Conservation (phyloP, 176 grass and related monocot species). For the Rhynchospora pubera region DNA sequence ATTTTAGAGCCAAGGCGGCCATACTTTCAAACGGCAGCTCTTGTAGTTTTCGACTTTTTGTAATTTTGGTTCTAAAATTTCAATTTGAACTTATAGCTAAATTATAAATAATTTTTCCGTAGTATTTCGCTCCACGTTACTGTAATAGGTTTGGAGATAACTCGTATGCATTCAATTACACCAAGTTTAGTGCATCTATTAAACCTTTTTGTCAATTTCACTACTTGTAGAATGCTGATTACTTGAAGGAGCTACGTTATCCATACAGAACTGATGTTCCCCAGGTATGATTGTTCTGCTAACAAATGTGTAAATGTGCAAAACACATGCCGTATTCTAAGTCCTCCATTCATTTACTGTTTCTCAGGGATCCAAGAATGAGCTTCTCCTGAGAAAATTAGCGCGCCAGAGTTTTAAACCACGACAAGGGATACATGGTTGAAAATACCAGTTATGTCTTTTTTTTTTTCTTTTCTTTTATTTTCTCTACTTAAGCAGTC, state of each 20-base stretch:
- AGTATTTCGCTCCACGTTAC: background rate
- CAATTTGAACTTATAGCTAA: background rate
- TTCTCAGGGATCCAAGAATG: conserved; percentile 12
- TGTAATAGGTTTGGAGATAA: background rate
- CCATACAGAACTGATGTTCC: conserved; percentile 13
- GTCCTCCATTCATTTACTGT: background rate
- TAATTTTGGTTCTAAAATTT: background rate
- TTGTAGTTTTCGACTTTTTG: background rate
- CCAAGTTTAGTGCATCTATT: background rate
- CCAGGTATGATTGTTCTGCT: background rate
- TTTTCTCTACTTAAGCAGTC: background rate
- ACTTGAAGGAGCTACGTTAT: background rate
- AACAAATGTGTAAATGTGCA: background rate
- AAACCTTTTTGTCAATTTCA: background rate
- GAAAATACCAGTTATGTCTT: background rate
- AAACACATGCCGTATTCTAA: background rate
- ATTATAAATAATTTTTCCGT: background rate
- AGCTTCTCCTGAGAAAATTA: conserved; percentile 17
- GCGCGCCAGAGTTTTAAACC: conserved; percentile 4
- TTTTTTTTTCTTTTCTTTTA: background rate
- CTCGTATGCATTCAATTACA: background rate
- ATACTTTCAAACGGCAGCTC: background rate
- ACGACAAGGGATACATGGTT: background rate
- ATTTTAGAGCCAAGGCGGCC: background rate
- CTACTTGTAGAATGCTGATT: background rate